Conservation (phyloP, 257 asterid species). For the Solanum sejunctum region DNA sequence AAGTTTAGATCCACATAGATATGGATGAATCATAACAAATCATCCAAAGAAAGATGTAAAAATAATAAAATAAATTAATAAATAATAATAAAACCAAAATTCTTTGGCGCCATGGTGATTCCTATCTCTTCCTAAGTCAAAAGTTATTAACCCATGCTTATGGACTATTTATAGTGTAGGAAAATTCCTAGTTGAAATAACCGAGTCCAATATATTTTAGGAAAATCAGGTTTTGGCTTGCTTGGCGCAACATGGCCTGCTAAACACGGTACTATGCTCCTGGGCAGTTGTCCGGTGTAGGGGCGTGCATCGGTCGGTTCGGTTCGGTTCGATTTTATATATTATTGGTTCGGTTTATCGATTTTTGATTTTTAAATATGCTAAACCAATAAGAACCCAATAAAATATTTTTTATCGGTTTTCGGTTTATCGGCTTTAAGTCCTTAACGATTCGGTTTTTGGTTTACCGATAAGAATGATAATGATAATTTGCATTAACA, state of each 20-base stretch:
- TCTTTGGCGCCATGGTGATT: neutral
- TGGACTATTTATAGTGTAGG: neutral
- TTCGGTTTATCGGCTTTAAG: too few species aligned
- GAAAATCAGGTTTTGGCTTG: neutral
- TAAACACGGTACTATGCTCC: neutral
- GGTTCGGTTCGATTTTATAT: too few species aligned
- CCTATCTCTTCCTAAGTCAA: neutral
- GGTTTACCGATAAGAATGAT: too few species aligned
- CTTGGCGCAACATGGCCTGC: neutral
- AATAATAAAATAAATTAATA: neutral
- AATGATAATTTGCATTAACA: too few species aligned
- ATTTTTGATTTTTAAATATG: too few species aligned
- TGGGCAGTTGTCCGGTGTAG: neutral
- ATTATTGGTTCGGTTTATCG: too few species aligned
- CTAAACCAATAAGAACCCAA: too few species aligned
- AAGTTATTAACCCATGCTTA: neutral
- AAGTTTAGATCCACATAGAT: neutral
- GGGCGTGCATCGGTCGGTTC: too few species aligned
- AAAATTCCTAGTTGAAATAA: neutral
- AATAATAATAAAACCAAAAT: neutral
- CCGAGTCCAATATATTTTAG: neutral
- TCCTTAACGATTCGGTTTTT: too few species aligned
- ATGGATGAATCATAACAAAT: neutral
- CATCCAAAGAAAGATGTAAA: neutral
- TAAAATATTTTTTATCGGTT: too few species aligned